Evolutionary conservation across 768 basidiomycete species (phyloP).

Genomic region (Rhodotorula diobovata): DNA sequence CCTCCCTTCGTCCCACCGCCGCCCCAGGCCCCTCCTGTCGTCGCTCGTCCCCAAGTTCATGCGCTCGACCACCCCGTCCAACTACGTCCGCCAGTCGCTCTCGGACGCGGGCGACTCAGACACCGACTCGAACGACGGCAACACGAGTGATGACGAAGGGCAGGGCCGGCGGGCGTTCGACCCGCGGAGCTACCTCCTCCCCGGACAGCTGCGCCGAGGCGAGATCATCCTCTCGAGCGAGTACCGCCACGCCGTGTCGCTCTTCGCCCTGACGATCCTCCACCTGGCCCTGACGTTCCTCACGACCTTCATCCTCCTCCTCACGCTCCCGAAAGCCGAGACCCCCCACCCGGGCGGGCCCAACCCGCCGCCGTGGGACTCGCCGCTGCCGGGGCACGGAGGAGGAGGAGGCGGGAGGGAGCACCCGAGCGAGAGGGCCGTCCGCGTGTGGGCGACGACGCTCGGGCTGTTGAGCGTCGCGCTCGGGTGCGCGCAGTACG

Average conservation of each 20-base stretch:
- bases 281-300: conserved; percentile 63
- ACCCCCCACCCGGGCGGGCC: conserved; percentile 23
- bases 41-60: conserved; percentile 27
- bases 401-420: conserved; percentile 45
- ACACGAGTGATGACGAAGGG: not conserved
- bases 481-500: conserved; percentile 78
- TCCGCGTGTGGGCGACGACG: conserved; percentile 71
- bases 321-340: conserved; percentile 36
- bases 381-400: not conserved
- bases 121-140: not conserved
- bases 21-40: conserved; percentile 8
- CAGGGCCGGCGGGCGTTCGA: conserved; percentile 29
- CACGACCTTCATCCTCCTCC: conserved; percentile 60
- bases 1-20: conserved; percentile 53
- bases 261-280: conserved; percentile 64
- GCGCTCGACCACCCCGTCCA: conserved; percentile 16
- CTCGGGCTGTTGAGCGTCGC: conserved; percentile 75
- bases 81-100: conserved; percentile 3
- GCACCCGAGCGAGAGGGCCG: conserved; percentile 48
- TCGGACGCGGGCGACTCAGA: not conserved
- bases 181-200: conserved; percentile 30
- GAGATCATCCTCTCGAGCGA: conserved; percentile 48
- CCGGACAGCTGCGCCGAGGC: conserved; percentile 27
- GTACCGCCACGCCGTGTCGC: conserved; percentile 72
- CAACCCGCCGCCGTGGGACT: not conserved